These are phyloP conservation scores for Amesomyces nigricolor DNA, from an alignment of 2,329 filamentous ascomycete genomes.

Conservation along the genomic window DNA sequence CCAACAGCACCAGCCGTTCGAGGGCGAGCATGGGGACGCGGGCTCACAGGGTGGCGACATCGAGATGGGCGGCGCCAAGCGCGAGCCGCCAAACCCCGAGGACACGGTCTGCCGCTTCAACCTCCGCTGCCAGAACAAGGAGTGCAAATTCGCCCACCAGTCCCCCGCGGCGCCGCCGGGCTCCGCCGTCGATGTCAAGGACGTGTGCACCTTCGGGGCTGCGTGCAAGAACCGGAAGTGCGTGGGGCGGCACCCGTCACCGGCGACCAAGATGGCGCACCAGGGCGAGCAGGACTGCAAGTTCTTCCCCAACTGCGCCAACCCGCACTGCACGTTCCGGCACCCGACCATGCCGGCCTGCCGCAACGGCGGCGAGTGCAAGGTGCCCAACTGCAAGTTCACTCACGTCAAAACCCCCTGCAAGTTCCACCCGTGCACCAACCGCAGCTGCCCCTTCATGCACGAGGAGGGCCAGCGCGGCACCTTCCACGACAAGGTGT, in stretches of 20 bases:
- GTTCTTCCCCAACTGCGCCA: constrained; percentile 88
- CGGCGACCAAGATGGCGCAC: constrained; percentile 70
- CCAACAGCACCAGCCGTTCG: constrained; percentile 30
- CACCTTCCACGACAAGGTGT: constrained; percentile 81
- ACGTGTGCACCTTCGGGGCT: constrained; percentile 76
- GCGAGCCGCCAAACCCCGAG: constrained; percentile 51
- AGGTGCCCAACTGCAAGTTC: constrained; percentile 76
- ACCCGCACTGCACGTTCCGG: constrained; percentile 79
- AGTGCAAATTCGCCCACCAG: constrained; percentile 91
- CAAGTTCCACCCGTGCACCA: constrained; percentile 87
- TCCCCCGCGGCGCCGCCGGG: constrained; percentile 82
- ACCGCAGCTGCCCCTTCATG: constrained; percentile 80
- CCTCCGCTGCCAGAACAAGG: constrained; percentile 76
- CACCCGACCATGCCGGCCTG: constrained; percentile 84
- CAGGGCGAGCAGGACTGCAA: constrained; percentile 83
- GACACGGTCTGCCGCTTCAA: constrained; percentile 85
- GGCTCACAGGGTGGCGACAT: constrained; percentile 45
- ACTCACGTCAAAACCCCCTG: constrained; percentile 80
- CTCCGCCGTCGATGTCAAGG: constrained; percentile 68
- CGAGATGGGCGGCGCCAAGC: constrained; percentile 53
- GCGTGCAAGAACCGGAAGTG: constrained; percentile 97
- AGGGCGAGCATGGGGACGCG: constrained; percentile 32
- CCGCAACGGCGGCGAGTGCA: constrained; percentile 86
- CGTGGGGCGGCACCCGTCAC: constrained; percentile 84
- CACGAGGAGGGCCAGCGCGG: constrained; percentile 88